These are phyloP conservation scores for Yarrowia sp. DNA, from an alignment of 805 yeast species.

Conservation along the genomic window DNA sequence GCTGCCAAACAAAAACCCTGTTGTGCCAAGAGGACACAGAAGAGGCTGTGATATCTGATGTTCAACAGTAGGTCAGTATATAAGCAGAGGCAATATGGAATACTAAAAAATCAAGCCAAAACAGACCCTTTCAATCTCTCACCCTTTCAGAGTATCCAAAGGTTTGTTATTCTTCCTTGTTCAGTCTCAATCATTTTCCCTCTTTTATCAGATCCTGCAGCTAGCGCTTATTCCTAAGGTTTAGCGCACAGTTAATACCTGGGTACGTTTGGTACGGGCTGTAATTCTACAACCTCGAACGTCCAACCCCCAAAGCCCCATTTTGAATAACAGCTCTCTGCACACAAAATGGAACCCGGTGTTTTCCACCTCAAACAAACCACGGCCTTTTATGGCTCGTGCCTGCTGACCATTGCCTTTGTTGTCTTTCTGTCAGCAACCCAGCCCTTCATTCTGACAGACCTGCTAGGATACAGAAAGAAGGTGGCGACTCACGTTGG, in stretches of 20 bases:
- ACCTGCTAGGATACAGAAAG: slow-evolving; percentile 49
- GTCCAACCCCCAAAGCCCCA: no score
- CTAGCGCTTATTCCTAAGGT: slow-evolving; percentile 14
- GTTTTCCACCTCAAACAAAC: slow-evolving; percentile 32
- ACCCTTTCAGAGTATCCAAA: no score
- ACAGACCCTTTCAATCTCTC: no score
- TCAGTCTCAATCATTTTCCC: not conserved
- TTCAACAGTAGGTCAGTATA: no score
- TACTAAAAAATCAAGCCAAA: no score
- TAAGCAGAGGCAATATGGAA: no score
- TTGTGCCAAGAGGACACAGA: slow-evolving; percentile 16
- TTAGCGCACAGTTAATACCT: not conserved
- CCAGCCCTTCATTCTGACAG: slow-evolving; percentile 56
- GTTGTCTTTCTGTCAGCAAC: slow-evolving; percentile 55
- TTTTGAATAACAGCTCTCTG: no score
- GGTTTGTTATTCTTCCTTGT: not conserved
- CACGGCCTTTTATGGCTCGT: slow-evolving; percentile 42
- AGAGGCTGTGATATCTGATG: no score
- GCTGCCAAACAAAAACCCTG: slow-evolving; percentile 33
- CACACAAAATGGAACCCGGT: slow-evolving; percentile 20
- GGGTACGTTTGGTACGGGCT: slow-evolving; percentile 9
- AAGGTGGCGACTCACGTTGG: slow-evolving; percentile 56
- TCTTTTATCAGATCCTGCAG: slow-evolving; percentile 36
- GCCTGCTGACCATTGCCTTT: slow-evolving; percentile 54
- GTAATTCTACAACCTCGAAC: not conserved